Conservation (phyloP, 2,329 filamentous ascomycete genomes). For the Ambrosiella beaveri region DNA sequence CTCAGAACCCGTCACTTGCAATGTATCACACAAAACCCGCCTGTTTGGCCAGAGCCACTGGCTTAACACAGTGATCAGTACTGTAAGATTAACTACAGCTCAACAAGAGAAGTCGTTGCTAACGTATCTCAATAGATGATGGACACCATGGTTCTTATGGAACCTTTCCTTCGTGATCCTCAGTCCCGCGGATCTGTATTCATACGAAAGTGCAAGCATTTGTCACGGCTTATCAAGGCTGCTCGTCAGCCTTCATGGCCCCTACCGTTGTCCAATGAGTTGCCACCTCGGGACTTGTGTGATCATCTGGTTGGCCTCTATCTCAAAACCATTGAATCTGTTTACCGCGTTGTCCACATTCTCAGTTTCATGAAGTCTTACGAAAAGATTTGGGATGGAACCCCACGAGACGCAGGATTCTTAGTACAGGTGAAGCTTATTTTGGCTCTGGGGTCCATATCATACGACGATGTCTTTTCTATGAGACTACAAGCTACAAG, state of each 20-base stretch:
- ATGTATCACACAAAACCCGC: constrained; percentile 36
- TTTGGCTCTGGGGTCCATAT: constrained; percentile 36
- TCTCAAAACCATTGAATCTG: constrained; percentile 28
- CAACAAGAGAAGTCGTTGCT: background rate
- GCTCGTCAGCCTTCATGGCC: constrained; percentile 32
- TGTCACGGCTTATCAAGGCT: constrained; percentile 35
- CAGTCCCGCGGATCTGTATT: constrained; percentile 20
- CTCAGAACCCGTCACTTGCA: constrained; percentile 21
- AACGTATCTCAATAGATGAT: constrained; percentile 3
- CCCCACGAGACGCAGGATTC: constrained; percentile 24
- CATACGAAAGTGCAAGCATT: constrained; percentile 33
- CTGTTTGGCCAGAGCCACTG: constrained; percentile 41
- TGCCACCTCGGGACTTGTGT: constrained; percentile 30
- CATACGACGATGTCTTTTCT: constrained; percentile 32
- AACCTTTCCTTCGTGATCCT: constrained; percentile 24
- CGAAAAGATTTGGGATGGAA: constrained; percentile 29
- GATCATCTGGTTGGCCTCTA: constrained; percentile 33
- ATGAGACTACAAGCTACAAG: constrained; percentile 30
- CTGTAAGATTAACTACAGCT: constrained; percentile 22
- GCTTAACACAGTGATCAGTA: constrained; percentile 27
- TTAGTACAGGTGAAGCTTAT: constrained; percentile 40
- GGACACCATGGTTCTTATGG: constrained; percentile 18
- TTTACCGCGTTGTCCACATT: constrained; percentile 34
- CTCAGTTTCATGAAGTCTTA: constrained; percentile 32
- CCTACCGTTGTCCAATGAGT: constrained; percentile 21